These are phyloP conservation scores for Kuraishia ogatae DNA, from an alignment of 805 yeast genomes.

Conservation along the genomic window DNA sequence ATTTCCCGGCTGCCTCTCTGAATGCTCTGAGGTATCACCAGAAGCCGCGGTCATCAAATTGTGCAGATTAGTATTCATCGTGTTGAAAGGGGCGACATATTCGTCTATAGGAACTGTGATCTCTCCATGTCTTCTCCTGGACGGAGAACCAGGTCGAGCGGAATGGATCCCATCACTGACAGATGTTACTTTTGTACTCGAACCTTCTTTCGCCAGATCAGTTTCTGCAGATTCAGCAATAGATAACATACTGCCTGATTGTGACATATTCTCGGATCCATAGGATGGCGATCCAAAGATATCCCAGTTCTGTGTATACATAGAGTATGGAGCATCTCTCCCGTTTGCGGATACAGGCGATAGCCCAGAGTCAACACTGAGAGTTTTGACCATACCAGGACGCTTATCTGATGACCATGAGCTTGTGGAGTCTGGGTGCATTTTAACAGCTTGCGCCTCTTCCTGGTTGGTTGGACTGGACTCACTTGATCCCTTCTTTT, in stretches of 20 bases:
- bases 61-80: slow-evolving; percentile 24
- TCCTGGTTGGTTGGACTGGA: background rate
- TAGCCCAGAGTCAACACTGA: background rate
- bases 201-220: background rate
- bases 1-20: slow-evolving; percentile 1
- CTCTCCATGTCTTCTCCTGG: slow-evolving; percentile 15
- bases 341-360: background rate
- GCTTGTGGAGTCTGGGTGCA: background rate
- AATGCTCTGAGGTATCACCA: slow-evolving; percentile 3
- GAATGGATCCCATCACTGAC: background rate
- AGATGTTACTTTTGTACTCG: background rate
- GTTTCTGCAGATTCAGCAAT: background rate
- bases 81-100: slow-evolving; percentile 25
- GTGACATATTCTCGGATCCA: background rate
- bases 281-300: background rate
- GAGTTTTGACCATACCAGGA: background rate
- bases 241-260: background rate
- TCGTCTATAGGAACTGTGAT: slow-evolving; percentile 24
- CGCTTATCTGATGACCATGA: background rate
- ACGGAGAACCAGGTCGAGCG: slow-evolving; percentile 1
- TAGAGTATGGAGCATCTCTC: background rate
- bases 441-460: background rate
- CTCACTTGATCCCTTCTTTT: slow-evolving; percentile 9
- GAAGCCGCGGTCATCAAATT: slow-evolving; percentile 12
- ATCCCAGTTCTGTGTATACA: background rate